Base-by-base conservation (phyloP, 2,329 filamentous ascomycete species). In the Ophiocordyceps robertsii region DNA sequence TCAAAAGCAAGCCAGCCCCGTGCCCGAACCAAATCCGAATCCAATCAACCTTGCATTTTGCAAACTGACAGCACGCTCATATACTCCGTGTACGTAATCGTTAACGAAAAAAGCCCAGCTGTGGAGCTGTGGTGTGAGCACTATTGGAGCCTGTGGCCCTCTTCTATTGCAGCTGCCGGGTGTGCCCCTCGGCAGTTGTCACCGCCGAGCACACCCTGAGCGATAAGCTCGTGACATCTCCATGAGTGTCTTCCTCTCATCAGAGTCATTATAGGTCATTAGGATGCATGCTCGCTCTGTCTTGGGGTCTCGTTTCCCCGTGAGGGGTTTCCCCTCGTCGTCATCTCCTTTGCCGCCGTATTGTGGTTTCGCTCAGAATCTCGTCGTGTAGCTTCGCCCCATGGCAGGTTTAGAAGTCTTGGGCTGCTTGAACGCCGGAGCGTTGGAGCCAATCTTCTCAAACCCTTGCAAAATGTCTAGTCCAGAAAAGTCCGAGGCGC, bases 381-480 rank as follows among this genome's bases (percentile, higher is more conserved):
- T 47, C 27, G 56, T 60, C 16, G 58, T 53, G 37, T 52, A 59
- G 48, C 57, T 60, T 49, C 58, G 54, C 31, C 53, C 52, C 12
- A 60, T 39, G 6, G 48, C 42, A 16, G 56, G 56, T 36, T 59
- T 60, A 38, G 43, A 51, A 43, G 43, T 48, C 44, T 53, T 53
- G 30, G 54, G 47, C 35, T 51, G 56, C 46, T 58, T 59, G 45
- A 56, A 43, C 44, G 53, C 37, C 47, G 64, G 56, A 29, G 56
- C 54, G 48, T 56, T 66, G 38, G 67, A 64, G 38, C 82, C 82
- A 56, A 88, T 87, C 64, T 80, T 83, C 56, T 82, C 76, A 53
- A 87, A 88, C 10, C 82, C 82, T 54, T 84, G 79, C 38, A 84
- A 71, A 49, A 88, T 80, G 52, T 88, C 83, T 40, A 87, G 70